phyloP scores from a whole-genome alignment of 352 stramenopile species.

The Phytophthora kernoviae region DNA sequence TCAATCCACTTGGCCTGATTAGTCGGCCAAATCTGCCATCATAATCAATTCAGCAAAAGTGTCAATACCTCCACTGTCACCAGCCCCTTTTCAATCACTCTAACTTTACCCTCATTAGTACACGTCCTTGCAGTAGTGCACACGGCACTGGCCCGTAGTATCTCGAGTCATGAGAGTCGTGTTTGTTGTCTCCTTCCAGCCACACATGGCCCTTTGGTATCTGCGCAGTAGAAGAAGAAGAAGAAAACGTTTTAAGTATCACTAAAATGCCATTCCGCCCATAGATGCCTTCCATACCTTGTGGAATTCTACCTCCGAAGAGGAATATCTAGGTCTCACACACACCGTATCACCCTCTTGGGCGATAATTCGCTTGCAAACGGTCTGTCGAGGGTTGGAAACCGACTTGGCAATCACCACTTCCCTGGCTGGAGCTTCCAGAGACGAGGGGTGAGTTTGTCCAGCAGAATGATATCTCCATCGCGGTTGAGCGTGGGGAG shows the following conservation, averaged over 20 bases:
- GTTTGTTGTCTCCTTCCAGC: constrained; percentile 97
- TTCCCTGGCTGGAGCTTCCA: constrained; percentile 74
- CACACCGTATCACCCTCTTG: constrained; percentile 84
- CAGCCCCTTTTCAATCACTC: constrained; percentile 24
- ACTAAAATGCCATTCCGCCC: background rate
- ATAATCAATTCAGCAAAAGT: background rate
- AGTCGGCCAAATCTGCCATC: constrained; percentile 76
- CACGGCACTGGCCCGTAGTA: constrained; percentile 96
- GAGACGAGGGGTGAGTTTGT: constrained; percentile 83
- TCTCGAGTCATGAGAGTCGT: constrained; percentile 95
- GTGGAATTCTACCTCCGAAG: constrained; percentile 76
- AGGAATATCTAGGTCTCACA: constrained; percentile 71
- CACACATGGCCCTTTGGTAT: constrained; percentile 94
- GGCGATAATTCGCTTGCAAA: constrained; percentile 91
- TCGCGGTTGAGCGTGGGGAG: constrained; percentile 89
- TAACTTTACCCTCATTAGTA: constrained; percentile 91
- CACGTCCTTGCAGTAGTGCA: constrained; percentile 88
- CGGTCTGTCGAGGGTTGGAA: constrained; percentile 82
- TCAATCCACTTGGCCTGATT: constrained; percentile 71
- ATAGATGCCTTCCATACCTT: constrained; percentile 35
- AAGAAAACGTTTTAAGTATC: too few relatives aligned
- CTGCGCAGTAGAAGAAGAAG: constrained; percentile 18
- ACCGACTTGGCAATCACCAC: constrained; percentile 90
- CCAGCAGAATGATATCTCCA: constrained; percentile 90
- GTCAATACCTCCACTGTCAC: background rate